Evolutionary conservation across 2,329 filamentous ascomycete species (phyloP).

Genomic region (Incumbomyces delicatus): DNA sequence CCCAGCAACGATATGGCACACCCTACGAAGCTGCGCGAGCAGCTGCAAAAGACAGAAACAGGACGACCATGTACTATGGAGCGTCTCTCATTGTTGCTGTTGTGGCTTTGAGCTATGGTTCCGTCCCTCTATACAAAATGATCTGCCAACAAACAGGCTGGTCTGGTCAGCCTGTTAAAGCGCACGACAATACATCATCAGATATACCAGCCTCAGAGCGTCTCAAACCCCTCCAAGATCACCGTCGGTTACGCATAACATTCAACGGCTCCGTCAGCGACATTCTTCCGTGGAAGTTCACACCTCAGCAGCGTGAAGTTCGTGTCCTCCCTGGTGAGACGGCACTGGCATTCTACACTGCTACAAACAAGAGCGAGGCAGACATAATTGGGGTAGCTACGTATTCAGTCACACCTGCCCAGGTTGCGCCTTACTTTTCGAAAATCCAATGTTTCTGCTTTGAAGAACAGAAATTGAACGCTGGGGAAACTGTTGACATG

Average conservation of each 20-base stretch:
- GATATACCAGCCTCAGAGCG: constrained; percentile 61
- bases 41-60: constrained; percentile 16
- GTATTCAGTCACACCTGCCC: constrained; percentile 90
- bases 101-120: constrained; percentile 54
- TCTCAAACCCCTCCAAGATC: constrained; percentile 67
- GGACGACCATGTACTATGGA: constrained; percentile 43
- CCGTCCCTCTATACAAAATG: constrained; percentile 60
- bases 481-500: constrained; percentile 97
- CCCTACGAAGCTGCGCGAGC: constrained; percentile 13
- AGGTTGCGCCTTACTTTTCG: constrained; percentile 95
- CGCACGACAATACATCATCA: constrained; percentile 52
- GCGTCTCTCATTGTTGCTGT: constrained; percentile 54
- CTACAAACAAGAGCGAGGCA: constrained; percentile 76
- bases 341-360: constrained; percentile 92
- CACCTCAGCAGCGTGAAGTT: constrained; percentile 92
- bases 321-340: constrained; percentile 92
- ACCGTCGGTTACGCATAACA: constrained; percentile 82
- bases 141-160: constrained; percentile 54
- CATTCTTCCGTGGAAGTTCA: constrained; percentile 93
- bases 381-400: constrained; percentile 98
- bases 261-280: constrained; percentile 95
- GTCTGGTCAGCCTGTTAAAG: constrained; percentile 85
- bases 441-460: constrained; percentile 99
- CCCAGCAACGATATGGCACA: constrained; percentile 6
- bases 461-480: constrained; percentile 87